phyloP scores from a whole-genome alignment of 441 rosid species.

The Eutrema salsugineum region DNA sequence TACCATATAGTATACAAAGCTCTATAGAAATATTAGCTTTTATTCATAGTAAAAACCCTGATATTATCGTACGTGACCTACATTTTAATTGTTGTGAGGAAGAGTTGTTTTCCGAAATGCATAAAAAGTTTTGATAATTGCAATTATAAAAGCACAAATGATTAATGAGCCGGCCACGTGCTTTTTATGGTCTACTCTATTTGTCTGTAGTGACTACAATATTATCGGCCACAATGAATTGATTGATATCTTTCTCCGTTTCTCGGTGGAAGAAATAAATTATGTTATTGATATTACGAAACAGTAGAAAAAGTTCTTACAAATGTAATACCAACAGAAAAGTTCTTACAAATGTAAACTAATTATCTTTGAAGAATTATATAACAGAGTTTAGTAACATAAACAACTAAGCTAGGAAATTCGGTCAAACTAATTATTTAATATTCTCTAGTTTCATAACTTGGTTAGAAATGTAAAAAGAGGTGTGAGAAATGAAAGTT shows the following conservation, averaged over 20 bases:
- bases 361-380: no score
- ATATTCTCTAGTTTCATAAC: background rate
- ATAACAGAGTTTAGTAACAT: no score
- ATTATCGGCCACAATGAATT: background rate
- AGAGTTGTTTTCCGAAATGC: background rate
- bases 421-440: background rate
- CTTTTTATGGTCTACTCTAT: background rate
- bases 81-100: no score
- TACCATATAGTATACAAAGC: no score
- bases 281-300: background rate
- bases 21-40: no score
- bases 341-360: no score
- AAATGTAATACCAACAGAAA: no score
- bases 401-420: background rate
- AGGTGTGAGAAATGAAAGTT: background rate
- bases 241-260: background rate
- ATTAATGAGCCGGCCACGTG: slow-evolving; percentile 24
- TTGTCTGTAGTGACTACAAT: slow-evolving; percentile 9
- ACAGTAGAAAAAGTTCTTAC: no score
- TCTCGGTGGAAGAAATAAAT: background rate
- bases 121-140: background rate
- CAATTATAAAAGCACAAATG: slow-evolving; percentile 2
- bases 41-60: no score
- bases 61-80: no score
- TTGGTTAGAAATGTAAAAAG: background rate